Evolutionary conservation across 495 filamentous ascomycete species (phyloP).

Genomic region (Cercophora samala): DNA sequence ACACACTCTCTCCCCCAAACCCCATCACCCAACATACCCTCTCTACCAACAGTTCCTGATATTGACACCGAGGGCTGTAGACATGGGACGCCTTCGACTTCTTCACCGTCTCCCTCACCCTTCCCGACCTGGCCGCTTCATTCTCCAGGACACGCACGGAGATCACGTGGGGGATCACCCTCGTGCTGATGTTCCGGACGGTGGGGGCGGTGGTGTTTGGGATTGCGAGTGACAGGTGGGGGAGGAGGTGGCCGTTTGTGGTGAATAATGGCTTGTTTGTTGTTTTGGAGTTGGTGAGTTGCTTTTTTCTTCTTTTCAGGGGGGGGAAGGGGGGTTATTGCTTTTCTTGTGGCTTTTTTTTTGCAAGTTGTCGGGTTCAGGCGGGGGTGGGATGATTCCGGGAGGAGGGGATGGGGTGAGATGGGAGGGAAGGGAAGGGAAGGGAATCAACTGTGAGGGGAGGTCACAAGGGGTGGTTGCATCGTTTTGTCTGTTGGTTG

Average conservation of each 20-base stretch:
- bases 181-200: slow-evolving; percentile 76
- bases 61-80: slow-evolving; percentile 29
- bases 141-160: slow-evolving; percentile 68
- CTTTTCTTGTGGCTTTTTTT: too few species aligned
- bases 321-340: too few species aligned
- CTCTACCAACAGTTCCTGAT: too few species aligned
- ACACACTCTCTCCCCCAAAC: too few species aligned
- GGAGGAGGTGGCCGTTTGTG: slow-evolving; percentile 85
- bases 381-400: too few species aligned
- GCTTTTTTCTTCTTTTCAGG: not conserved
- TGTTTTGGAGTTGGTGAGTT: slow-evolving; percentile 61
- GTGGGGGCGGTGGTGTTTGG: slow-evolving; percentile 73
- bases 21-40: not conserved
- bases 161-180: slow-evolving; percentile 88
- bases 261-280: slow-evolving; percentile 82
- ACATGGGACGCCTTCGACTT: slow-evolving; percentile 90
- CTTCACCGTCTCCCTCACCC: slow-evolving; percentile 81
- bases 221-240: slow-evolving; percentile 76
- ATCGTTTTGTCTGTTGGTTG: too few species aligned
- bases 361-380: too few species aligned
- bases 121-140: slow-evolving; percentile 59
- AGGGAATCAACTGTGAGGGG: too few species aligned
- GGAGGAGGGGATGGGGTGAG: too few species aligned
- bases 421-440: too few species aligned
- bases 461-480: too few species aligned